These are phyloP conservation scores for Calonectria henricotiae DNA, from an alignment of 2,329 filamentous ascomycete species.

Conservation along the genomic window DNA sequence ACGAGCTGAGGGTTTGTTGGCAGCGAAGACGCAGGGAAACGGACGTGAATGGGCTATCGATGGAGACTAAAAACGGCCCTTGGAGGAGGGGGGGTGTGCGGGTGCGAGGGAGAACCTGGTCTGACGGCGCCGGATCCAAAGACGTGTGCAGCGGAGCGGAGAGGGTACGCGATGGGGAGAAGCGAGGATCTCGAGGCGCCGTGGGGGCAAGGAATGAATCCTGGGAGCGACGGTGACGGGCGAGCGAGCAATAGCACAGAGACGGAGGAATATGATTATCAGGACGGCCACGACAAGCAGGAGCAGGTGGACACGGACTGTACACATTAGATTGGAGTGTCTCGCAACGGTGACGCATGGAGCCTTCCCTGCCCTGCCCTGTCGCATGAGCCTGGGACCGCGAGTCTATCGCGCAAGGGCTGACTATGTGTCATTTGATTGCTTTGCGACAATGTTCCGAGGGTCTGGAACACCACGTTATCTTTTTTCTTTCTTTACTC, in stretches of 20 bases:
- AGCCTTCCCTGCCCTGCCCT: slow-evolving; percentile 28
- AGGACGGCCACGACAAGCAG: background rate
- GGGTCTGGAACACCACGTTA: slow-evolving; percentile 22
- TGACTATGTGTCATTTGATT: slow-evolving; percentile 10
- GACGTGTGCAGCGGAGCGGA: slow-evolving; percentile 12
- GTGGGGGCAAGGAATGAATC: slow-evolving; percentile 26
- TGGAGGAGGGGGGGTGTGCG: background rate
- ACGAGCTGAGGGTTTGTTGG: slow-evolving; percentile 36
- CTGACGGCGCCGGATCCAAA: slow-evolving; percentile 5
- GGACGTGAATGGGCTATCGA: slow-evolving; percentile 22
- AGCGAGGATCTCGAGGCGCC: slow-evolving; percentile 19
- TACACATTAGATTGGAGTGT: slow-evolving; percentile 1
- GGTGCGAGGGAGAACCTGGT: slow-evolving; percentile 7
- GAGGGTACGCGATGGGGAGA: slow-evolving; percentile 14
- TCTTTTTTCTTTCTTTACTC: slow-evolving; percentile 3
- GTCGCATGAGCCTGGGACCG: slow-evolving; percentile 35
- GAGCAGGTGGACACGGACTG: slow-evolving; percentile 19
- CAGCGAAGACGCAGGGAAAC: slow-evolving; percentile 25
- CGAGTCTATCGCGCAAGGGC: slow-evolving; percentile 34
- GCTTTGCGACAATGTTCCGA: slow-evolving; percentile 25
- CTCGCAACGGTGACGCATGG: slow-evolving; percentile 30
- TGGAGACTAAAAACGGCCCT: slow-evolving; percentile 31
- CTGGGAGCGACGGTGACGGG: background rate
- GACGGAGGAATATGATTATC: background rate
- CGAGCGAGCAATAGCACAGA: background rate